Evolutionary conservation across 2,329 filamentous ascomycete species (phyloP), one percentile per base, ranked within the genome.

Genomic region (Neofusicoccum parvum): DNA sequence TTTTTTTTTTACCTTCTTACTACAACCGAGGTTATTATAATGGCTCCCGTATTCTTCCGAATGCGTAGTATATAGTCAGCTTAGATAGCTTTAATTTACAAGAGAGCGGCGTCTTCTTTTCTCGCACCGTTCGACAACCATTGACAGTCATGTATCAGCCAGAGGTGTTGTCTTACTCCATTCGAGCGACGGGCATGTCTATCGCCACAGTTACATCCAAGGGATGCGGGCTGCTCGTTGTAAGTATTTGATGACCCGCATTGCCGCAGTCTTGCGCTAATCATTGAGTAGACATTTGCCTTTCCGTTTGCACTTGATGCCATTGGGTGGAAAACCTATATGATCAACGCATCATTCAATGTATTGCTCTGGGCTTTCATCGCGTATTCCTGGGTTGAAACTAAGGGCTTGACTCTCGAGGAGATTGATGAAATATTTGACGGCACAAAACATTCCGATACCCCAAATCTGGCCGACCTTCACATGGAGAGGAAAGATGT

Each of bases 311-410:
- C 78, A 1, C 69, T 82, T 0, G 70, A 71, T 2, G 79, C 75
- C 41, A 81, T 82, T 17, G 80, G 79, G 1, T 83, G 79, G 79
- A 80, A 78, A 67, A 79, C 79, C 73, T 84, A 81, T 66, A 81
- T 84, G 69, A 75, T 84, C 62, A 84, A 83, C 65, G 81, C 73
- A 3, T 75, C 74, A 0, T 80, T 77, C 74, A 79, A 83, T 65
- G 74, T 83, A 14, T 60, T 81, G 1, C 74, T 80, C 32, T 66
- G 75, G 27, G 67, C 73, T 5, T 72, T 81, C 39, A 80, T 82
- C 36, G 74, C 80, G 41, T 73, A 75, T 70, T 23, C 32, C 20
- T 68, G 66, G 66, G 66, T 67, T 5, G 70, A 71, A 23, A 71
- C 70, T 0, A 71, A 69, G 27, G 69, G 70, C 0, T 54, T 70